Base-by-base conservation (phyloP, 164 flowering plant genomes). In the Vitis rotundifolia region DNA sequence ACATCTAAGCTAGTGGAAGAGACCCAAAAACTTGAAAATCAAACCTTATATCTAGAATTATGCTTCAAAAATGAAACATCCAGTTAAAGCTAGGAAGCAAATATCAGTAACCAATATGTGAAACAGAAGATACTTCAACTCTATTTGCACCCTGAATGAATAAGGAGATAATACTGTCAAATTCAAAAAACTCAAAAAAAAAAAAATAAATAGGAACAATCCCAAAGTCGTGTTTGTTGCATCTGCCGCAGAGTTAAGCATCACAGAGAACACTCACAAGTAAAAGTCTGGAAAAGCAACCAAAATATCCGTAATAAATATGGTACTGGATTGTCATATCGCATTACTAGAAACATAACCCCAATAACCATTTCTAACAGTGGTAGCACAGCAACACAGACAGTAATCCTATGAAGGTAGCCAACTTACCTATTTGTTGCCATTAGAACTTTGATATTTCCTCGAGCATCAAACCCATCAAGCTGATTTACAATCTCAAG, bases 401-500 rank as follows among this genome's bases (percentile, higher is more conserved):
- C 9, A n/a, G 37, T 51, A 28, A 31, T 61, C 12, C 5, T 50
- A 28, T 29, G 16, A 37, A 8, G 48, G 16, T 14, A 11, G 11
- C 37, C 9, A 58, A n/a, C 73, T 37, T 13, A 92, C 99, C 97
- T 90, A 71, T 93, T 93, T 62, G 99, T 95, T 62, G 97, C 99
- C 99, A 95, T 95, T 1, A 95, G 81, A 64, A 95, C 99, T 76
- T 95, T 90, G 70, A 95, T 93, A 74, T 93, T 95, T 59, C 98
- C 97, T 51, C 98, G 91, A 58, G 98, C 97, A 84, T 91, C 99
- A 84, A 95, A 95, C 1, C 99, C 98, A 82, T 95, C 97, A 68
- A 93, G 97, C 76, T 95, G 98, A 75, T 93, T 90, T 69, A 93
- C 98, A 77, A 95, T 95, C 78, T 95, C 99, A 81, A 95, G 97